Evolutionary conservation across 2,329 filamentous ascomycete genomes (phyloP), one percentile per base, ranked within the genome.

Genomic region (Meredithiella fracta): DNA sequence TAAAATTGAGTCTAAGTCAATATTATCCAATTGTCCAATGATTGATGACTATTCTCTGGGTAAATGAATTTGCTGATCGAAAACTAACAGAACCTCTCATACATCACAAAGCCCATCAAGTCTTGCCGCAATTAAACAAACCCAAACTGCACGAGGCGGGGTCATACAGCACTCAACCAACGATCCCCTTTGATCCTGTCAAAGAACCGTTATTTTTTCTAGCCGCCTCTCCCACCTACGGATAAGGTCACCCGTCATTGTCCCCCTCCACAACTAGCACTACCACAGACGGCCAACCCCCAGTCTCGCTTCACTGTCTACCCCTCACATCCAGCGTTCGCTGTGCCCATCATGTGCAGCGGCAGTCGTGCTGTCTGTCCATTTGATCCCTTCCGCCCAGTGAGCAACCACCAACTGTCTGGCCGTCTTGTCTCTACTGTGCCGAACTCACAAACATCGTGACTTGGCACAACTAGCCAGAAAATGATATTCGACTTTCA

Each of bases 311-410:
- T 49, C 22, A 8, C 22, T 6, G 9, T 49, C 20, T 44, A 8
- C 40, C 2, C 2, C 15, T 17, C 17, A 23, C 29, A 3, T 38
- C 31, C 25, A 51, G 3, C 23, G 53, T 54, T 54, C 25, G 42
- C 40, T 54, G 53, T 47, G 42, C 42, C 53, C 53, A 25, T 47
- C 40, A 54, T n/a, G 25, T 54, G 26, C 53, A 54, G 26, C 53
- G 53, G 26, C 26, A 54, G 53, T 54, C 29, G 53, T 47, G 26
- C 53, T 25, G 22, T 53, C 29, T 34, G 29, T 34, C 29, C 11
- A 34, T 34, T 5, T 34, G 5, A 34, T 34, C 23, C n/a, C 52
- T n/a, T 37, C 14, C 44, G 22, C 25, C 17, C 44, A 49, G 17
- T 25, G 6, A 20, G 17, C 44, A 49, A 20, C 44, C 44, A 20